These are phyloP conservation scores for Tephrocybe sp. DNA, from an alignment of 768 basidiomycete species.

Conservation along the genomic window DNA sequence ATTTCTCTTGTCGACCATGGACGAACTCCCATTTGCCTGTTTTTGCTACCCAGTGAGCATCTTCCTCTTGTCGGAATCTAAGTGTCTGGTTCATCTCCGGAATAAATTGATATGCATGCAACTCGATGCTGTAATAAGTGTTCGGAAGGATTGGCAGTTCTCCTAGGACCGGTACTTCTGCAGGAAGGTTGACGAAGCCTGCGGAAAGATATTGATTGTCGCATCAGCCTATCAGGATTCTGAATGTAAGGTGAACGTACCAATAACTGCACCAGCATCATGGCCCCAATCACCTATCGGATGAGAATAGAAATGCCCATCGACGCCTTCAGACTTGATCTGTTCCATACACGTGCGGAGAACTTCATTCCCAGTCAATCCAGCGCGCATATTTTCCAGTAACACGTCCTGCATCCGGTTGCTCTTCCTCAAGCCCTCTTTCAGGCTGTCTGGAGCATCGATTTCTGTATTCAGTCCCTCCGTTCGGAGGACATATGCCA, in stretches of 20 bases:
- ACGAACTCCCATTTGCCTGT: conserved; percentile 47
- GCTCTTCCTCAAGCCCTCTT: conserved; percentile 42
- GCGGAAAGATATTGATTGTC: background rate
- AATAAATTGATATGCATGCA: conserved; percentile 48
- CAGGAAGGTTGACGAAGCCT: conserved; percentile 46
- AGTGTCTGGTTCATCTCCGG: conserved; percentile 49
- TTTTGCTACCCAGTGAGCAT: conserved; percentile 40
- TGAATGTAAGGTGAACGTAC: conserved; percentile 24
- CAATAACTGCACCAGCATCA: conserved; percentile 49
- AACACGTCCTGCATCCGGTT: conserved; percentile 56
- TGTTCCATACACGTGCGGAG: conserved; percentile 38
- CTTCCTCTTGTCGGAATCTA: conserved; percentile 44
- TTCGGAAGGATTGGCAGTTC: conserved; percentile 46
- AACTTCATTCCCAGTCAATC: conserved; percentile 48
- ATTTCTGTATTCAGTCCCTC: conserved; percentile 32
- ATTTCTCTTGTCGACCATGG: conserved; percentile 45
- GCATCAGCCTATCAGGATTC: background rate
- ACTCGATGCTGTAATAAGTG: conserved; percentile 55
- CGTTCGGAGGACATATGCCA: conserved; percentile 51
- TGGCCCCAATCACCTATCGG: conserved; percentile 61
- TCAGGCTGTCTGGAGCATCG: conserved; percentile 41
- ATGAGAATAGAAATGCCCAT: conserved; percentile 52
- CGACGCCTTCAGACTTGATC: conserved; percentile 44
- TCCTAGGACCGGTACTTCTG: conserved; percentile 46
- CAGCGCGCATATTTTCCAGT: conserved; percentile 41